Base-by-base conservation (phyloP, 164 flowering plant genomes). In the Paratinospora sagittata region DNA sequence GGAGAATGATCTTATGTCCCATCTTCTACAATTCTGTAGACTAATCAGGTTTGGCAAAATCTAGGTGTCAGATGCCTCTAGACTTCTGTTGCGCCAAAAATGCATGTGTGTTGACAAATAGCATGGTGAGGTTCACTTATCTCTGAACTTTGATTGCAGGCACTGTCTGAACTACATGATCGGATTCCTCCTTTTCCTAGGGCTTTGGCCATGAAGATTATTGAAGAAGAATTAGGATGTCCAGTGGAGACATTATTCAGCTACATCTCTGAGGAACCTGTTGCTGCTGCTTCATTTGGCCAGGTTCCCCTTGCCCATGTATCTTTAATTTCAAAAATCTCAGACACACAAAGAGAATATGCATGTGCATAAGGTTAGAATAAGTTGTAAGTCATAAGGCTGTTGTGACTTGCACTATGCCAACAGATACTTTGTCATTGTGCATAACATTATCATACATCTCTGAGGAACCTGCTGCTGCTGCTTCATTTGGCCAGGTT, bases 241-340 rank as follows among this genome's bases (percentile, higher is more conserved):
- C 88, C 97, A 49, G 79, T 84, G 16, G 82, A 82, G 41, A 80
- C 82, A 76, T 43, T 76, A 61, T 95, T 90, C 75, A 84, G 86
- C 69, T 81, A 85, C 76, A 81, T 95, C 61, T 90, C 97, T 60
- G 88, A 88, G 72, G 92, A 95, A 81, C 93, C 98, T 72, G 87
- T 92, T 2, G 97, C 97, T 74, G 96, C 97, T 76, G 97, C 97
- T 79, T 95, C 99, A 62, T 95, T 92, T 91, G 97, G 99, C 66
- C 99, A 95, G 97, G 99, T 95, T 34, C 41, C 36, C 12, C n/a
- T 14, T 67, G 19, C 60, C 27, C 19, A 33, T 27, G 71, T 23
- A 16, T 66, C 19, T 52, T 52, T 19, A 52, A 52, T 52, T 52
- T 52, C n/a, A 5, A 52, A 52, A n/a, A n/a, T n/a, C n/a, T n/a